Evolutionary conservation across 163 green algal species (phyloP), one percentile per base, ranked within the genome.

Genomic region (Chlamydomonas reinhardtii): DNA sequence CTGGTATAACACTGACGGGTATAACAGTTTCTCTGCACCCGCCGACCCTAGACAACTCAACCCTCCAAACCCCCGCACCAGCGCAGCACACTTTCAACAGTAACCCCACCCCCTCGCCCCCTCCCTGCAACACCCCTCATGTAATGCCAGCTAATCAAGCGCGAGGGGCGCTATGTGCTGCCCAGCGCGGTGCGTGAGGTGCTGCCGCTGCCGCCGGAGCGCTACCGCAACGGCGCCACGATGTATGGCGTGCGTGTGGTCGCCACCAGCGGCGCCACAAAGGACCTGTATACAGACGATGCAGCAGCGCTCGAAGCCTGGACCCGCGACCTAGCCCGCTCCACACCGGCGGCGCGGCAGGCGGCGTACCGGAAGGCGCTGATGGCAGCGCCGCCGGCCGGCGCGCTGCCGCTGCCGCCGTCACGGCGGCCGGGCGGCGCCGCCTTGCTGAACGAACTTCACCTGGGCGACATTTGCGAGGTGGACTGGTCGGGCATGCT

Each of bases 221-320:
- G 37, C 56, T 81, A 68, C 81, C 48, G 77, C 15, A 78, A 74
- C 19, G 85, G 85, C 62, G 73, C 73, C 24, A 80, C 66, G 43
- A 89, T 91, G 85, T 84, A 80, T 27, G 89, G 82, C 56, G 76
- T 92, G 8, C 66, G 39, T 2, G 72, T 92, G 11, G 82, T 85
- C 20, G 74, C 61, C 32, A 54, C 76, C 32, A 68, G 64, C 19
- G 85, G 85, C 56, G 59, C 31, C 34, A 68, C 3, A 35, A 83
- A 86, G 68, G 83, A 86, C 43, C 76, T 92, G 24, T 90, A 87
- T 39, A 82, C 75, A 14, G 64, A 89, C 32, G 88, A 87, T 82
- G 22, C 39, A 48, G 61, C 62, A 4, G 61, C 82, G 2, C 76
- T 88, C 24, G 72, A 88, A 15, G 73, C 71, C 27, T 92, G 89